phyloP scores from a whole-genome alignment of 2,329 filamentous ascomycete genomes.

The Nothopassalora personata region DNA sequence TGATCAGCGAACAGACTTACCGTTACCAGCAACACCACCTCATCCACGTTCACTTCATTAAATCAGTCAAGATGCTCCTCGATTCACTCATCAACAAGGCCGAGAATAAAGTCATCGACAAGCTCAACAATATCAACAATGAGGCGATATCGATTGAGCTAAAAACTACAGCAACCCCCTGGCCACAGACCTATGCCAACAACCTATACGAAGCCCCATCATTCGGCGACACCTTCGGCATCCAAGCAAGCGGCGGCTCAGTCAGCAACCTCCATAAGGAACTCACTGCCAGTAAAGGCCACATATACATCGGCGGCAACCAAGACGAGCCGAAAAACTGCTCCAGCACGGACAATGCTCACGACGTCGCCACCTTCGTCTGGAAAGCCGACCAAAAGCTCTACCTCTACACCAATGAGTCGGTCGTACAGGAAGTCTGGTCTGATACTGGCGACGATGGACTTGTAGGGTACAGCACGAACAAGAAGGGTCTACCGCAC shows the following conservation, averaged over 20 bases:
- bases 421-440: constrained; percentile 3
- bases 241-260: neutral
- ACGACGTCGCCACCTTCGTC: constrained; percentile 5
- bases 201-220: neutral
- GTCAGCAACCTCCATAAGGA: neutral
- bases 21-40: neutral
- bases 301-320: constrained; percentile 3
- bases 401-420: constrained; percentile 1
- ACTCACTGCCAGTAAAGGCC: neutral
- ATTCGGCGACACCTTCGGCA: neutral
- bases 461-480: neutral
- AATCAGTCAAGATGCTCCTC: neutral
- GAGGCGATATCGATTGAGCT: too few relatives aligned
- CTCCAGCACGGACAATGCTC: neutral
- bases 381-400: neutral
- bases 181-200: neutral
- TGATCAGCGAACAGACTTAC: neutral
- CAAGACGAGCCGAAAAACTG: neutral
- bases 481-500: neutral
- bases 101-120: too few relatives aligned
- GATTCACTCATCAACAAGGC: too few relatives aligned
- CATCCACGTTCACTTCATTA: neutral
- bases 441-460: neutral
- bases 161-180: neutral
- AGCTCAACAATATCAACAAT: too few relatives aligned